Evolutionary conservation across 1,139 yeast species (phyloP), one percentile per base, ranked within the genome.

Genomic region (Yamadazyma blattariae): DNA sequence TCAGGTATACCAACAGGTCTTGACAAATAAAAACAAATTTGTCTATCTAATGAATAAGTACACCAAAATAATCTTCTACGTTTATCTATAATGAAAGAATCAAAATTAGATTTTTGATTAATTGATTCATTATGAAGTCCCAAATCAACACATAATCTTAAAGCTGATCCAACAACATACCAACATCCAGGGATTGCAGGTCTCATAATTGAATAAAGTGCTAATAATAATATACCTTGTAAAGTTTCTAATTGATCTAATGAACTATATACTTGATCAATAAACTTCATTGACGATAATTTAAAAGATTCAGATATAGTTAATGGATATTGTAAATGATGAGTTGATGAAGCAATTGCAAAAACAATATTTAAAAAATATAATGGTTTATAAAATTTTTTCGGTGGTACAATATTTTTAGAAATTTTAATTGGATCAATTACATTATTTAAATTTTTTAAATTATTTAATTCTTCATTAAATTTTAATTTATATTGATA

Each of bases 101-200:
- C 79, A 34, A 62, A 50, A 21, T 65, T 67, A 30, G 44, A 44
- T 24, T 39, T 46, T 25, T 46, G 47, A 17, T 50, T 48, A n/a
- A 42, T 46, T 4, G 50, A 29, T 44, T 79, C 95, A 25, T 80
- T 77, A 55, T 88, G 96, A 6, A 89, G 64, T 1, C 95, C 96
- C 41, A 89, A 59, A 56, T 88, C 96, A 18, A 88, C 86, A 47
- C 94, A 82, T 35, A 87, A 59, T 38, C 96, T 68, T 33, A 87
- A 58, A 0, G 92, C 92, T 6, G 87, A 77, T 0, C 96, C 96
- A 42, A 87, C 64, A 1, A 86, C 78, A 51, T 87, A 87, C 97
- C 97, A 89, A n/a, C 87, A 87, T 2, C 96, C 94, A 0, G 96
- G 96, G 4, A 79, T 77, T 1, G 84, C 76, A 0, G 90, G 89